phyloP scores from a whole-genome alignment of 352 stramenopile species.

The Globisporangium paddicum region DNA sequence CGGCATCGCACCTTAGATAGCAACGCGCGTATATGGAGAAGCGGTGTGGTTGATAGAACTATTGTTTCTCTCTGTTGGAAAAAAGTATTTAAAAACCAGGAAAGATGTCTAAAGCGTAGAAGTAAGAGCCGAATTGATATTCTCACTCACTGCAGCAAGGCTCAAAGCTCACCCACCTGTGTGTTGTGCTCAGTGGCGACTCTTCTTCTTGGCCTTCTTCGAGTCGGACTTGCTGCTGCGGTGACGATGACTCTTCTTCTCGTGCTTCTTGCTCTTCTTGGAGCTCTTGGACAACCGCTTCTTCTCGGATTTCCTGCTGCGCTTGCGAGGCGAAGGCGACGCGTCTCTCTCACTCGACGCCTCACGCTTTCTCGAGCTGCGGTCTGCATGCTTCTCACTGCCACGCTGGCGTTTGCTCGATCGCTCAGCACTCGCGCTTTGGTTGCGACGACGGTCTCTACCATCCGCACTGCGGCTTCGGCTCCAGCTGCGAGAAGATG shows the following conservation, averaged over 20 bases:
- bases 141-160: background rate
- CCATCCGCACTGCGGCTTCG: constrained; percentile 21
- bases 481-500: constrained; percentile 18
- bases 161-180: background rate
- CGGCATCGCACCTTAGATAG: constrained; percentile 50
- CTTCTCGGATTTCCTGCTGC: constrained; percentile 21
- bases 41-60: background rate
- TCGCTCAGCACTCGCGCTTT: constrained; percentile 13
- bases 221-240: constrained; percentile 17
- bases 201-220: constrained; percentile 15
- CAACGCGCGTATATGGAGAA: background rate
- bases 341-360: background rate
- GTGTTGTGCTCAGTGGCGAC: background rate
- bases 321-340: constrained; percentile 17
- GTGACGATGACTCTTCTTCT: constrained; percentile 24
- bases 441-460: constrained; percentile 5
- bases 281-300: constrained; percentile 26
- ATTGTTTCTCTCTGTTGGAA: background rate
- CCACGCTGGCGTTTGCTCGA: constrained; percentile 4
- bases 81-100: background rate
- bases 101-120: background rate
- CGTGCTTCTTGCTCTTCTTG: constrained; percentile 43
- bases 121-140: background rate
- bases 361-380: background rate
- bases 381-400: background rate